These are phyloP conservation scores for Eurotiales sp. DNA, from an alignment of 2,329 filamentous ascomycete genomes.

Conservation along the genomic window DNA sequence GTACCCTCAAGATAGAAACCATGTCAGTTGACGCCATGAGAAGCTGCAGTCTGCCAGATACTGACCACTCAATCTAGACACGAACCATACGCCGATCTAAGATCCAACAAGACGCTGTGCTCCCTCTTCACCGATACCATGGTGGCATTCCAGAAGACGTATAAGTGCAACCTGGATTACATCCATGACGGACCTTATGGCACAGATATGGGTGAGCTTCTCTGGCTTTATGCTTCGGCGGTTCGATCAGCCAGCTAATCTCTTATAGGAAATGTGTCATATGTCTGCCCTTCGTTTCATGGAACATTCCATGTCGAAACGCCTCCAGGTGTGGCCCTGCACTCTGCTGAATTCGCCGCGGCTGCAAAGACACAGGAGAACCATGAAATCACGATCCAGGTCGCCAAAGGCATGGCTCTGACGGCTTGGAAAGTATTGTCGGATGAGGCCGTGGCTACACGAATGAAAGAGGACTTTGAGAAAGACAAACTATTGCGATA, in stretches of 20 bases:
- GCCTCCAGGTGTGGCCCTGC: conserved; percentile 20
- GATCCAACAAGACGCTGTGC: not conserved
- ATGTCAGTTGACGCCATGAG: not conserved
- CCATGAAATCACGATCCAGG: not conserved
- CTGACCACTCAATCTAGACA: not conserved
- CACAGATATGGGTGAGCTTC: not conserved
- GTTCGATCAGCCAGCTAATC: not conserved
- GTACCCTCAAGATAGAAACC: conserved; percentile 11
- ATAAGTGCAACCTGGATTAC: not conserved
- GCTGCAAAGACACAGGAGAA: conserved; percentile 33
- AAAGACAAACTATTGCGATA: not conserved
- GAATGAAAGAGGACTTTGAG: conserved; percentile 3
- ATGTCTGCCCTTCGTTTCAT: conserved; percentile 43
- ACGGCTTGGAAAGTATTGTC: conserved; percentile 2
- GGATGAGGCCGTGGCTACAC: not conserved
- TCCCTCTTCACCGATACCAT: not conserved
- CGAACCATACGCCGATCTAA: not conserved
- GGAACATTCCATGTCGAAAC: conserved; percentile 41
- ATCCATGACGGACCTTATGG: not conserved
- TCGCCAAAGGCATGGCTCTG: conserved; percentile 3
- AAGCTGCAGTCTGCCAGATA: not conserved
- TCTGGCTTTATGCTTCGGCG: not conserved
- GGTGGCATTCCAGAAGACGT: not conserved
- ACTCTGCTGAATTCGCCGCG: conserved; percentile 35
- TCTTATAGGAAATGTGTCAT: conserved; percentile 38